Percentiles rank a stretch among this genome's conserved stretches.
phyloP scores from a whole-genome alignment of 2,329 filamentous ascomycete genomes.

The Hypoxylon sp. region DNA sequence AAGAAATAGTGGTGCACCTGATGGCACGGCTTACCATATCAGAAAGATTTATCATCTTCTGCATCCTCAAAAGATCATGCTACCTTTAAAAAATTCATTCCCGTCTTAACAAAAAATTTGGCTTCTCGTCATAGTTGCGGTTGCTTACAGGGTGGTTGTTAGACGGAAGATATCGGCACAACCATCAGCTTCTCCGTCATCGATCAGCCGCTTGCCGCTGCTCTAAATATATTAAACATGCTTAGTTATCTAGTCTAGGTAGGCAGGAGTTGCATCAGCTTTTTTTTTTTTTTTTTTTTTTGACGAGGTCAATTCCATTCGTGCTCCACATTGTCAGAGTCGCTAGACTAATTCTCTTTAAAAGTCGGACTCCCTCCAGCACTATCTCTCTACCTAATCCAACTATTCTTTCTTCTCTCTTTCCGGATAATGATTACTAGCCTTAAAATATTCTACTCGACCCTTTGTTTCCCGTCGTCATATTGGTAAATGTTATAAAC shows the following conservation, averaged over 20 bases:
- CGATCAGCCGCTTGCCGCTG: constrained; percentile 27
- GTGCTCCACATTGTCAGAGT: background rate
- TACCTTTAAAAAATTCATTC: too few species aligned
- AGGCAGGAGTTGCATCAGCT: constrained; percentile 23
- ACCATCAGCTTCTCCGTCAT: constrained; percentile 26
- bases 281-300: too few species aligned
- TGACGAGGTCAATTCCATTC: constrained; percentile 18
- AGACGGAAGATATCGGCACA: constrained; percentile 22
- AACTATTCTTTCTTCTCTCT: too few species aligned
- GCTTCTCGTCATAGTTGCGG: background rate
- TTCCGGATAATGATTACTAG: background rate
- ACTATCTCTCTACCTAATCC: background rate
- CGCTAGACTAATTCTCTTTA: background rate
- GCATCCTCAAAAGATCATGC: background rate
- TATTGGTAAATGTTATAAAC: background rate
- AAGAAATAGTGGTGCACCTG: background rate
- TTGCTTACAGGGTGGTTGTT: too few species aligned
- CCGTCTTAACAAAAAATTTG: too few species aligned
- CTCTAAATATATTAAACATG: constrained; percentile 19
- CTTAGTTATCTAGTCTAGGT: constrained; percentile 6
- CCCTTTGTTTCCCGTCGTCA: too few species aligned
- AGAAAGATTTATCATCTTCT: background rate
- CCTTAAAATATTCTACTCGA: background rate
- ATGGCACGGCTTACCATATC: background rate
- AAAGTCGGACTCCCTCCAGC: constrained; percentile 13